Base-by-base conservation (phyloP, 495 filamentous ascomycete genomes). In the Wilcoxina mikolae region DNA sequence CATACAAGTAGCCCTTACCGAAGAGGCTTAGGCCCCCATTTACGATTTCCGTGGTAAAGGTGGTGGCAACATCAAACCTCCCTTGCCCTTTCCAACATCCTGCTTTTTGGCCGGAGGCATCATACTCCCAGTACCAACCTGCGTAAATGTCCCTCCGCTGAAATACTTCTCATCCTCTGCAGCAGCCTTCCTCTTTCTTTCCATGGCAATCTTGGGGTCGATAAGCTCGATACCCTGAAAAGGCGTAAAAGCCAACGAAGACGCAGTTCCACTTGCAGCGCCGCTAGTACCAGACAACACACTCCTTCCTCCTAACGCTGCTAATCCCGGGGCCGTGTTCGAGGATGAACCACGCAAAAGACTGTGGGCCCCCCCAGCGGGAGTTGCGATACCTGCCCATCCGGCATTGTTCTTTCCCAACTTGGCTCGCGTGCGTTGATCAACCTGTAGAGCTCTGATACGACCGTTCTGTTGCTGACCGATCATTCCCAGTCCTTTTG, bases 101-200 rank as follows among this genome's bases (percentile, higher is more conserved):
- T 70, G 45, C 58, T 71, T 81, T 67, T 87, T 88, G 31, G 68
- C 70, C 35, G 83, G 83, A 23, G 55, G 60, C 0, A 65, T 56
- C 59, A 60, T 65, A 41, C 58, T 64, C 17, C 55, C 57, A 28
- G 23, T 68, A 15, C 84, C 83, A 52, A 94, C 78, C 70, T 94
- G 87, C 24, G 91, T 95, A 57, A 98, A 98, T 3, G 88, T 91
- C 2, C 91, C 93, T 22, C 86, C 84, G 65, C 87, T 93, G 71
- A 96, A 96, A 83, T 87, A 96, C 38, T 86, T 74, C 66, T 96
- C 90, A 64, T 93, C 86, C 58, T 95, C 90, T 3, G 87, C 90
- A 61, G 91, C 91, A 62, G 85, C 74, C 72, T 96, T 95, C 56
- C 87, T 75, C 60, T 72, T 86, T 60, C 88, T 69, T 69, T 85